Conservation (phyloP, 192 early-diverging fungal genomes). For the Coemansia sp. region DNA sequence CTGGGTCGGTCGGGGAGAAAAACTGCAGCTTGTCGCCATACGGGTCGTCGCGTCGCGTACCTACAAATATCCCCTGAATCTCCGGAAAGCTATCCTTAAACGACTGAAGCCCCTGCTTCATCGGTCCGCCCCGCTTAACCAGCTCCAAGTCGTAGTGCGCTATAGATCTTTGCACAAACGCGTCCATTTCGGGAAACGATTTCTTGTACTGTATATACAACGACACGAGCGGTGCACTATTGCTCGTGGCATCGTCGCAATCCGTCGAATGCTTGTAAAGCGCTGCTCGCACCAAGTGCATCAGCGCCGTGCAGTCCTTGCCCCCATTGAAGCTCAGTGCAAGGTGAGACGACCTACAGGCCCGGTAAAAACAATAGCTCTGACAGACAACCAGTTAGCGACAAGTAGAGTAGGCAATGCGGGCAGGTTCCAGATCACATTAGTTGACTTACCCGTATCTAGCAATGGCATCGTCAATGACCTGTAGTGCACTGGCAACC, state of each 20-base stretch:
- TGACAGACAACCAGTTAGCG: background rate
- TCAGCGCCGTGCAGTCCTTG: constrained; percentile 93
- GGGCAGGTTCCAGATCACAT: background rate
- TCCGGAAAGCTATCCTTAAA: constrained; percentile 60
- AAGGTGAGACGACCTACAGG: constrained; percentile 59
- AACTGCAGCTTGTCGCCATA: constrained; percentile 60
- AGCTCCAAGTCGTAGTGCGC: constrained; percentile 70
- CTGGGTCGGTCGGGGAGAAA: constrained; percentile 75
- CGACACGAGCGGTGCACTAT: constrained; percentile 50
- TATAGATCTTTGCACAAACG: constrained; percentile 75
- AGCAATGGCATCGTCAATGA: constrained; percentile 53
- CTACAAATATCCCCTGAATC: constrained; percentile 78
- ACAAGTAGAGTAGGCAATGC: background rate
- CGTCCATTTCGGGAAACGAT: constrained; percentile 83
- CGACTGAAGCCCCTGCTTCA: constrained; percentile 74
- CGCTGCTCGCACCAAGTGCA: constrained; percentile 75
- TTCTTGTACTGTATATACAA: constrained; percentile 78
- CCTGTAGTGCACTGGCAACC: constrained; percentile 21
- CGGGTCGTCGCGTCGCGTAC: constrained; percentile 73
- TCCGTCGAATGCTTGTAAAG: constrained; percentile 38
- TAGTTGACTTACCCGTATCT: constrained; percentile 48
- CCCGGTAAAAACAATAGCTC: background rate
- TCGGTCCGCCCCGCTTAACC: constrained; percentile 64
- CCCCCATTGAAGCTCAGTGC: constrained; percentile 94
- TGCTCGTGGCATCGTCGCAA: background rate